Evolutionary conservation across 306 rosid genomes (phyloP).

Genomic region (Trifolium pratense): DNA sequence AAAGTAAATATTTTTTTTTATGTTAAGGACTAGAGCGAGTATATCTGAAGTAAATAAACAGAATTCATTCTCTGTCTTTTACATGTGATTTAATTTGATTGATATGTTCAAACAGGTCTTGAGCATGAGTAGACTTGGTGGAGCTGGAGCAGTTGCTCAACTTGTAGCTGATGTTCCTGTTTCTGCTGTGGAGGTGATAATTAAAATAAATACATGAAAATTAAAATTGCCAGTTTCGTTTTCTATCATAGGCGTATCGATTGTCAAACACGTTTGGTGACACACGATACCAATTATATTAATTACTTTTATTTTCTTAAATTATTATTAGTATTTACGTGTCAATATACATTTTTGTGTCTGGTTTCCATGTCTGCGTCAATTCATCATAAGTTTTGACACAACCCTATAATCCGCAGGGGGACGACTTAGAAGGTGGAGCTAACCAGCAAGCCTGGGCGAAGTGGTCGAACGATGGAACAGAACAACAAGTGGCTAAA

Average conservation of each 20-base stretch:
- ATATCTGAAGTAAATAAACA: constrained; percentile 5
- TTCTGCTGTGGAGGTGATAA: constrained; percentile 55
- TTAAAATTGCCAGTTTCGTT: background rate
- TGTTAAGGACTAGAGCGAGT: too few species aligned
- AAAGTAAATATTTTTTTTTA: too few species aligned
- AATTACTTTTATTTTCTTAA: background rate
- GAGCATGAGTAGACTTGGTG: constrained; percentile 98
- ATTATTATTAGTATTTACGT: background rate
- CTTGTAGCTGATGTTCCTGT: constrained; percentile 95
- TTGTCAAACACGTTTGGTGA: background rate
- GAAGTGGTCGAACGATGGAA: constrained; percentile 95
- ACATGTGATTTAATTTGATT: constrained; percentile 29
- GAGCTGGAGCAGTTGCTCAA: constrained; percentile 97
- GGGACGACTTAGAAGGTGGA: constrained; percentile 70
- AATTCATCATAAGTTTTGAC: background rate
- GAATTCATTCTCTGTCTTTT: background rate
- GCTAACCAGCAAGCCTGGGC: constrained; percentile 76
- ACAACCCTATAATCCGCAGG: constrained; percentile 43
- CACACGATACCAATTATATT: background rate
- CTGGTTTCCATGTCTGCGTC: background rate
- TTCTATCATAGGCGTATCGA: background rate
- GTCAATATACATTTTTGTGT: background rate
- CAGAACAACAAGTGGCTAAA: constrained; percentile 94
- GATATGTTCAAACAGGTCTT: constrained; percentile 62
- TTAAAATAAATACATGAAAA: background rate